Base-by-base conservation (phyloP, 1,139 yeast species). In the Taiozyma sp. region DNA sequence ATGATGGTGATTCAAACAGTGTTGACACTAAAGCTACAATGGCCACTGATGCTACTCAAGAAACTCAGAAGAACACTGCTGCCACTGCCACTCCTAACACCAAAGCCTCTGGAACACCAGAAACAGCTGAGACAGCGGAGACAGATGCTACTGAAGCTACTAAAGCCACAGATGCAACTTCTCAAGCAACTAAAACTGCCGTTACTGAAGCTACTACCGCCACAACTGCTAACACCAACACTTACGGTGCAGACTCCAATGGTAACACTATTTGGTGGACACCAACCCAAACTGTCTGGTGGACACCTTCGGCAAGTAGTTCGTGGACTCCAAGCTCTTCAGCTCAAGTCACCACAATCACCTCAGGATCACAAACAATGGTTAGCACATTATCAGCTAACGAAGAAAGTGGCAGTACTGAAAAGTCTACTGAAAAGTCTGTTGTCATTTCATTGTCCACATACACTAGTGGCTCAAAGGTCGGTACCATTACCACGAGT, bases 251-350 rank as follows among this genome's bases (percentile, higher is more conserved):
- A 10, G 41, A 37, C 16, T 37, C 41, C 16, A 37, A 37, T 19
- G 41, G 41, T 37, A 37, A 37, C 22, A 37, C 43, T 11, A 24
- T 40, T 24, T 40, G 43, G 43, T 40, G 43, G 43, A 40, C 43
- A 6, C 43, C 43, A 30, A 7, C 58, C 14, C 56, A 64, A 16
- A 62, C 62, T 8, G 52, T 64, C 16, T 40, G 43, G 43, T 40
- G 43, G 42, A 40, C 42, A 11, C 42, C 42, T 24, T 8, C 58
- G 14, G 55, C 63, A n/a, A 61, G 61, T 8, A 50, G 62, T n/a
- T 52, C 53, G 52, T 48, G 50, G 53, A 48, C 50, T 13, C 53
- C 58, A 35, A 40, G 43, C 22, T 10, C 43, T 7, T 14, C 16
- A 14, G 28, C 43, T 19, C 24, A 19, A 37, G 30, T 40, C 11